Percentiles rank a stretch among this genome's conserved stretches.
Conservation (phyloP, 345 rosid species). For the Anacardium occidentale region DNA sequence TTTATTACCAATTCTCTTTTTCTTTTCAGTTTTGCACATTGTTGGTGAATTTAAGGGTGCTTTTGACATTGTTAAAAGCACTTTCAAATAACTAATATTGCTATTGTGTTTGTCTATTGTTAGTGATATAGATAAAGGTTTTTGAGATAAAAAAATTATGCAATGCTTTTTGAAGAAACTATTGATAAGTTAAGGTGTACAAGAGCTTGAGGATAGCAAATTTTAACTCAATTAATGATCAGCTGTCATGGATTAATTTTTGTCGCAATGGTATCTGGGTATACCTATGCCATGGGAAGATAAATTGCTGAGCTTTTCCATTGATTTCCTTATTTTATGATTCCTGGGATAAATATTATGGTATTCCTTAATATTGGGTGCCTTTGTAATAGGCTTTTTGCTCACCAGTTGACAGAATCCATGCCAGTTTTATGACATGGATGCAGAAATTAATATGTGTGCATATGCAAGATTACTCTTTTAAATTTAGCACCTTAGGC, state of each 20-base stretch:
- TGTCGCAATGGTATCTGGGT: background rate
- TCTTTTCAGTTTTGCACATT: background rate
- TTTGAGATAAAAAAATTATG: no score
- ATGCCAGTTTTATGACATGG: background rate
- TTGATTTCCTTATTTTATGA: background rate
- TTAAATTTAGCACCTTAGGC: background rate
- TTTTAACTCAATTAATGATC: background rate
- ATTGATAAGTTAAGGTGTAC: background rate
- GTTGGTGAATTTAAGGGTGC: background rate
- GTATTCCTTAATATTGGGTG: background rate
- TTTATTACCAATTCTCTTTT: background rate
- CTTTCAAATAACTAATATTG: background rate
- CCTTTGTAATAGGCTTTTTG: background rate
- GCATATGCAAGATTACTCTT: background rate
- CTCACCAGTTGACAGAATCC: background rate
- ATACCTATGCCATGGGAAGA: background rate
- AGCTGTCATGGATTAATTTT: background rate
- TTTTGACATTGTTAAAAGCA: background rate
- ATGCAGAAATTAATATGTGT: background rate
- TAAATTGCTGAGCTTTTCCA: background rate
- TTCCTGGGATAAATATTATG: background rate
- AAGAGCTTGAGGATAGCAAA: background rate
- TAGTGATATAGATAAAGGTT: no score
- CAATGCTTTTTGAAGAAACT: no score
- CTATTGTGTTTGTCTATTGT: no score